These are phyloP conservation scores for Calonectria leucothoes DNA, from an alignment of 2,329 filamentous ascomycete species.

Conservation along the genomic window DNA sequence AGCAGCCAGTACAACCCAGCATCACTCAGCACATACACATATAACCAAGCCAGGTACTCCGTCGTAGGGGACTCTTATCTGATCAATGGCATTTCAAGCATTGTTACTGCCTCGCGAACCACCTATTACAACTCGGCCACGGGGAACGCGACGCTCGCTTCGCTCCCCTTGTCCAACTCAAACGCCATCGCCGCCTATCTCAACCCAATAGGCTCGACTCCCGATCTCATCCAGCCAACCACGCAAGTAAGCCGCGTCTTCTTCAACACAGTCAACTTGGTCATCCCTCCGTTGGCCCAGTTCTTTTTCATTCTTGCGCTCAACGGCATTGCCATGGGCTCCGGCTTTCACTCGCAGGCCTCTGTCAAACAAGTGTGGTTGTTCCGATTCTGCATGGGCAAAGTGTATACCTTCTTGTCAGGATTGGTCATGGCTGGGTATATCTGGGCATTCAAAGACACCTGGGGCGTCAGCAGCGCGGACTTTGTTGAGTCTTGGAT, in stretches of 20 bases:
- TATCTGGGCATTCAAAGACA: slow-evolving; percentile 4
- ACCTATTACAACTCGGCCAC: background rate
- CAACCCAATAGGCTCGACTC: background rate
- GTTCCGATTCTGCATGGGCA: background rate
- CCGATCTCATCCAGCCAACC: slow-evolving; percentile 1
- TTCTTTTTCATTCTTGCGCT: slow-evolving; percentile 11
- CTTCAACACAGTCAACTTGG: slow-evolving; percentile 8
- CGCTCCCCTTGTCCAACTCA: background rate
- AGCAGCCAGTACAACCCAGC: background rate
- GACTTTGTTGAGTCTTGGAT: slow-evolving; percentile 1
- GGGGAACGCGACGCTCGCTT: background rate
- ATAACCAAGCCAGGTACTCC: slow-evolving; percentile 5
- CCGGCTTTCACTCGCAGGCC: background rate
- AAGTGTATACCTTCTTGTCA: background rate
- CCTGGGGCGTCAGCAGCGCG: background rate
- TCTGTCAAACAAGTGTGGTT: background rate
- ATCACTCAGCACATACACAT: background rate
- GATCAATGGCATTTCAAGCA: background rate
- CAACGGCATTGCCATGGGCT: background rate
- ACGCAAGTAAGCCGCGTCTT: background rate
- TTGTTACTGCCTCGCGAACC: background rate
- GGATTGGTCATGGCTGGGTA: background rate
- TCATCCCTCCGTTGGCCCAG: background rate
- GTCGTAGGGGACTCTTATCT: background rate
- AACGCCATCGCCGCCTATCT: background rate